Evolutionary conservation across 1,284 basidiomycete species (phyloP), one percentile per base, ranked within the genome.

Genomic region (Ceratobasidium sp.): DNA sequence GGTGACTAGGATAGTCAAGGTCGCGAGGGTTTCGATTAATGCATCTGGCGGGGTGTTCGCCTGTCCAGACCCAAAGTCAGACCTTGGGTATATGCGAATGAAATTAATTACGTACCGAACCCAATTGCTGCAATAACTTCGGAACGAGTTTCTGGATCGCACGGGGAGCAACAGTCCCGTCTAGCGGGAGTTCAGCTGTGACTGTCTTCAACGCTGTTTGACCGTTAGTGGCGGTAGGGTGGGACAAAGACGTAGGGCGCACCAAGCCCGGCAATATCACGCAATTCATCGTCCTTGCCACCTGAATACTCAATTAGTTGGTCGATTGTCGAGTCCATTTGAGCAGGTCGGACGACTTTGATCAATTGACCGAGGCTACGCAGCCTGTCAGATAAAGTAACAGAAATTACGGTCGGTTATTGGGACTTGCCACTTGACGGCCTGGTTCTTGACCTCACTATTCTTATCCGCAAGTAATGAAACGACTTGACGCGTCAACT

Each of bases 391-490:
- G 27, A 50, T 72, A 25, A 33, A 29, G 42, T 53, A 39, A 36
- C 29, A 73, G 46, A 56, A 56, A 11, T 16, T 33, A 53, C 21
- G 11, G 39, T 21, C 47, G 54, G 57, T 16, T 73, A 54, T 23
- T 23, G 33, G 72, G 72, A 74, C 84, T 69, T 74, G 93, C 95
- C 93, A 95, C 80, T 94, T 93, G 14, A 97, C 95, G 1, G 94
- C 93, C 76, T 95, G 90, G 77, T 98, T 98, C 83, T 98, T 98
- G 73, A 99, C 97, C 80, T 99, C 96, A 14, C 93, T 93, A 74
- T 97, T 98, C 79, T 88, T 88, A 80, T 99, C 97, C 75, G 92
- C 88, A 11, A 97, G 88, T 23, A 96, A 83, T 23, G 86, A 82
- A 23, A 98, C 82, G 1, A 97, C 93, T 74, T 90, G 87, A 50